Evolutionary conservation across 2,329 filamentous ascomycete genomes (phyloP), one percentile per base, ranked within the genome.

Genomic region (Daldinia eschscholtzii): DNA sequence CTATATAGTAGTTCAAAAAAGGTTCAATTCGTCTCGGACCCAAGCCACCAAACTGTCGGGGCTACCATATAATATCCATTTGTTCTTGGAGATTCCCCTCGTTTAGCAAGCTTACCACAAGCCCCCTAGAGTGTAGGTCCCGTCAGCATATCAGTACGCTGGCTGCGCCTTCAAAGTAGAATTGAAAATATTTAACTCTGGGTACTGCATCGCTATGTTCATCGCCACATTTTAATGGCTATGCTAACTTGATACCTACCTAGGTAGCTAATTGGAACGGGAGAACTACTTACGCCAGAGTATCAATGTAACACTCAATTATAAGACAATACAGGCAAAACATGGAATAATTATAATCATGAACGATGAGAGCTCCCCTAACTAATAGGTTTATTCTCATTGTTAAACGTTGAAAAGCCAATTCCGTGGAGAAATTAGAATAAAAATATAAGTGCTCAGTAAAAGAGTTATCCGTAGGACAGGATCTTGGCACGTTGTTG

Each of bases 191-290:
- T 41, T 65, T 52, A 57, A 62, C 46, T 65, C 59, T 13, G 58
- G 59, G 33, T 59, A 64, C 30, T 62, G 61, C 6, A 52, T 62
- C 28, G 61, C 58, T 20, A 57, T 68, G 53, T 58, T 59, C 26
- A 50, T 56, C 18, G 58, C 55, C 4, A 65, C 58, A 10, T 20
- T 20, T 59, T 13, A 53, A 33, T 12, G 58, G 66, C n/a, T 50
- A 57, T 23, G 55, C 66, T 41, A 62, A 62, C 18, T 42, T 9
- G 30, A 33, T 7, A 33, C 30, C 10, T 9, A 33, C 10, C 9
- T 9, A 9, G 7, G 18, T 10, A 44, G 42, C 42, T 35, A 44
- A 44, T 20, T 18, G 6, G 6, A 6, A 41, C 7, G 39, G n/a
- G 39, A 4, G 13, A 41, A n/a, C 18, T 4, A 15, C 13, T 15